A percentile compares a stretch with the other conserved stretches of the same genome.
Evolutionary conservation across 1,284 basidiomycete species (phyloP).

Genomic region (Ganoderma sinense): DNA sequence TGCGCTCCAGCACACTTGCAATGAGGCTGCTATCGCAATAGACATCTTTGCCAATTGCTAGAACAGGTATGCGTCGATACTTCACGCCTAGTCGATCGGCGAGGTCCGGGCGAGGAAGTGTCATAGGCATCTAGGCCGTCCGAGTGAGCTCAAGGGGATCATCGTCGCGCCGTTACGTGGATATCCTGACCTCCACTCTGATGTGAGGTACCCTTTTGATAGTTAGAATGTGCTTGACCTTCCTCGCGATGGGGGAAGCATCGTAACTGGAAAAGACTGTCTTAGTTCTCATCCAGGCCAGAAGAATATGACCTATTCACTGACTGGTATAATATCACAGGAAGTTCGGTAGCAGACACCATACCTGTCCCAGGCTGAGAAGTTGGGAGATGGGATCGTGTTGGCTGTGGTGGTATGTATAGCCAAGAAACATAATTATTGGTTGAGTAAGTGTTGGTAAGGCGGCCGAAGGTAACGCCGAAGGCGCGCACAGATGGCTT

Average conservation of each 20-base stretch:
- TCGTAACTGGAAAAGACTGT: slow-evolving; percentile 44
- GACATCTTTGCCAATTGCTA: slow-evolving; percentile 62
- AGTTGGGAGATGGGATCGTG: not conserved
- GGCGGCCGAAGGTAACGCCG: not conserved
- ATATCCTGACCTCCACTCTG: slow-evolving; percentile 52
- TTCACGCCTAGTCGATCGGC: slow-evolving; percentile 53
- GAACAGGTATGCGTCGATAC: slow-evolving; percentile 61
- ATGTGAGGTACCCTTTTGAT: slow-evolving; percentile 58
- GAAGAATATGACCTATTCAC: not conserved
- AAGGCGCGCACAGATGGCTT: not conserved
- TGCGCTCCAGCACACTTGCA: slow-evolving; percentile 52
- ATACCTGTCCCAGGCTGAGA: not conserved
- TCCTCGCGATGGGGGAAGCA: slow-evolving; percentile 58
- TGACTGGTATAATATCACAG: slow-evolving; percentile 19
- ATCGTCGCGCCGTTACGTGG: not conserved
- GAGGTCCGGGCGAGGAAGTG: slow-evolving; percentile 62
- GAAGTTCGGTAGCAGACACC: slow-evolving; percentile 4
- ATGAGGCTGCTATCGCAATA: slow-evolving; percentile 62
- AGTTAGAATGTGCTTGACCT: slow-evolving; percentile 57
- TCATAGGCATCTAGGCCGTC: slow-evolving; percentile 49
- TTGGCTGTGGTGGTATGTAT: not conserved
- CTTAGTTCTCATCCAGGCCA: not conserved
- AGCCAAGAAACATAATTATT: too few relatives aligned
- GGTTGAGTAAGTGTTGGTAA: not conserved
- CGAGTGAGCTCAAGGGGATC: not conserved